Evolutionary conservation across 2,329 filamentous ascomycete species (phyloP).

Genomic region (Aspergillus unguis): DNA sequence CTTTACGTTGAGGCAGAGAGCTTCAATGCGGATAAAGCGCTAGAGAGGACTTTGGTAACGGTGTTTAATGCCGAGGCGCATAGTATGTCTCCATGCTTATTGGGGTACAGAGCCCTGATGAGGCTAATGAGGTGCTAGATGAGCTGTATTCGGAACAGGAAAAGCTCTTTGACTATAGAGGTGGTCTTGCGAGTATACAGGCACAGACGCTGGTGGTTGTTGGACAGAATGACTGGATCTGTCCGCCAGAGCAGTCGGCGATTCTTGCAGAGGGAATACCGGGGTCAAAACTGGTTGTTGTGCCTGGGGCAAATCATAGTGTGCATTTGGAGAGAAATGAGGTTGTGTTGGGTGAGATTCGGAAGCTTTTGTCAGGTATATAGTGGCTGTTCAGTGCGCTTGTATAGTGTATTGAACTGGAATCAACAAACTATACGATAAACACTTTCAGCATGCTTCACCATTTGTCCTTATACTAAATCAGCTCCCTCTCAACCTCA

Average conservation of each 20-base stretch:
- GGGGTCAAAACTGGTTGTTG: background rate
- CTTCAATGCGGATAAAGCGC: background rate
- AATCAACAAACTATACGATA: too few relatives aligned
- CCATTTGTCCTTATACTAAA: background rate
- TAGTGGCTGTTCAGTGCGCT: too few relatives aligned
- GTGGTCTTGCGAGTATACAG: background rate
- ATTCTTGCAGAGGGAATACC: background rate
- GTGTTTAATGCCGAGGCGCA: background rate
- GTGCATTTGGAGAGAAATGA: background rate
- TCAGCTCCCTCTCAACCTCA: slow-evolving; percentile 8
- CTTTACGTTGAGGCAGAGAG: background rate
- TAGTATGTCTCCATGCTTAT: background rate
- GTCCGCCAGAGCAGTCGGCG: background rate
- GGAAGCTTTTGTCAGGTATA: too few relatives aligned
- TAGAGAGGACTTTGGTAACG: background rate
- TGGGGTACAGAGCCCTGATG: background rate
- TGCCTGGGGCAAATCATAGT: background rate
- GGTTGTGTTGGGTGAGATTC: background rate
- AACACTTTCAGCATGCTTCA: background rate
- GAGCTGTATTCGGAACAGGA: background rate
- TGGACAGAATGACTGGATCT: background rate
- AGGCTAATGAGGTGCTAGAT: background rate
- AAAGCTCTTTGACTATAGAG: background rate
- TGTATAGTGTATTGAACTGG: too few relatives aligned
- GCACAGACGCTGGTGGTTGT: background rate